A percentile compares a stretch with the other conserved stretches of the same genome.
Conservation (phyloP, 2,329 filamentous ascomycete species). For the Apiospora aurea region DNA sequence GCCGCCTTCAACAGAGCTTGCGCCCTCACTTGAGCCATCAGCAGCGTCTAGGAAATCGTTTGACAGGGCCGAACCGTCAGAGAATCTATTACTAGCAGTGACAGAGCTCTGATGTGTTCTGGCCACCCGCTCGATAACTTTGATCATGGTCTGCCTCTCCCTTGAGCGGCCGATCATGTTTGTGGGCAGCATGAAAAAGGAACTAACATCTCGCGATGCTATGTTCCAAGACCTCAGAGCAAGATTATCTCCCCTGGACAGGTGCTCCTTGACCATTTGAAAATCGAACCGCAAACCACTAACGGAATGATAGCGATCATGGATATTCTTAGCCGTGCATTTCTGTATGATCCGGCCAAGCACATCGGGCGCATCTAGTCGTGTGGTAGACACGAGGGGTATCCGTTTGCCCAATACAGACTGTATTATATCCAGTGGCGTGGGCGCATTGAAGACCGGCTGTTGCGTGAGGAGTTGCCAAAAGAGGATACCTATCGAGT, state of each 20-base stretch:
- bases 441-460: conserved; percentile 79
- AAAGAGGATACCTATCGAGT: conserved; percentile 87
- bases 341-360: conserved; percentile 86
- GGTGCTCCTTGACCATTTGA: conserved; percentile 72
- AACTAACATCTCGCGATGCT: conserved; percentile 86
- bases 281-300: conserved; percentile 87
- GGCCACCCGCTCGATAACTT: conserved; percentile 78
- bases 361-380: conserved; percentile 84
- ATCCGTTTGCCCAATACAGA: conserved; percentile 83
- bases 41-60: conserved; percentile 55
- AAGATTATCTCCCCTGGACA: conserved; percentile 76
- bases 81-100: conserved; percentile 53
- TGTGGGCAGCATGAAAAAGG: conserved; percentile 73
- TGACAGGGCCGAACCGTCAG: conserved; percentile 62
- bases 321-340: conserved; percentile 88
- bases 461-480: conserved; percentile 85
- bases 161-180: conserved; percentile 80
- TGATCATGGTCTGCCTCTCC: conserved; percentile 74
- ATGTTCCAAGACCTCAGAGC: conserved; percentile 78
- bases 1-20: conserved; percentile 62
- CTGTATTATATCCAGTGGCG: conserved; percentile 89
- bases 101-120: conserved; percentile 64
- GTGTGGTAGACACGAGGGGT: conserved; percentile 75
- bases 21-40: conserved; percentile 66
- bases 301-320: conserved; percentile 88